Conservation (phyloP, 2,329 filamentous ascomycete genomes). For the Grosmannia penicillata region DNA sequence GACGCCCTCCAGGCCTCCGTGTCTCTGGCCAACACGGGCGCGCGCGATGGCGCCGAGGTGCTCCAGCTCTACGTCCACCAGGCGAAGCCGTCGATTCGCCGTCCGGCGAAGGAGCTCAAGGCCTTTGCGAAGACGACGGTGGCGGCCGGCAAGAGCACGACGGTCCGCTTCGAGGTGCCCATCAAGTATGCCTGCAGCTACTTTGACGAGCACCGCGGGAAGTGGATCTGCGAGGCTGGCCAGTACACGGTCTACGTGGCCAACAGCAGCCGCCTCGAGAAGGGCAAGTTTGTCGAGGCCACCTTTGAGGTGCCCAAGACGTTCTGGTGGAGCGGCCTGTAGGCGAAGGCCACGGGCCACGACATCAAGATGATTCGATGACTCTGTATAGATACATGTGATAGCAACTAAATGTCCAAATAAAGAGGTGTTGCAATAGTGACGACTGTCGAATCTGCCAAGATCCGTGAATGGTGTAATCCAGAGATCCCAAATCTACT, state of each 20-base stretch:
- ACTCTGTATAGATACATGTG: too few relatives aligned
- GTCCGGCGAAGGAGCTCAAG: slow-evolving; percentile 36
- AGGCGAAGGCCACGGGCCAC: too few relatives aligned
- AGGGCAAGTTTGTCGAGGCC: neutral
- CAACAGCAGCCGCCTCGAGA: slow-evolving; percentile 5
- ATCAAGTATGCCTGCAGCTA: slow-evolving; percentile 6
- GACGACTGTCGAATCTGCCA: too few relatives aligned
- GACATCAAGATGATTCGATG: too few relatives aligned
- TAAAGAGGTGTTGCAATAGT: too few relatives aligned
- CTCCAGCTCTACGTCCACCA: slow-evolving; percentile 34
- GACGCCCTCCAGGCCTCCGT: slow-evolving; percentile 27
- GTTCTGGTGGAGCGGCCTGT: too few relatives aligned
- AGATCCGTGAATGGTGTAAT: too few relatives aligned
- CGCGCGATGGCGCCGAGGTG: slow-evolving; percentile 34
- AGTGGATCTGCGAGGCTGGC: slow-evolving; percentile 4
- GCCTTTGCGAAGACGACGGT: slow-evolving; percentile 42
- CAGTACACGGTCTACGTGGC: slow-evolving; percentile 3
- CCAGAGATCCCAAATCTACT: too few relatives aligned
- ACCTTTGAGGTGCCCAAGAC: too few relatives aligned
- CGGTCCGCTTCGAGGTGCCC: neutral
- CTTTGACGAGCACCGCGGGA: slow-evolving; percentile 3
- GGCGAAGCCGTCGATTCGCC: slow-evolving; percentile 18
- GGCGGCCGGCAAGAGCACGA: neutral
- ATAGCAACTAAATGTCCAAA: too few relatives aligned
- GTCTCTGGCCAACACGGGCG: slow-evolving; percentile 30